Base-by-base conservation (phyloP, 1,284 basidiomycete species). In the Coniophora puteana region DNA sequence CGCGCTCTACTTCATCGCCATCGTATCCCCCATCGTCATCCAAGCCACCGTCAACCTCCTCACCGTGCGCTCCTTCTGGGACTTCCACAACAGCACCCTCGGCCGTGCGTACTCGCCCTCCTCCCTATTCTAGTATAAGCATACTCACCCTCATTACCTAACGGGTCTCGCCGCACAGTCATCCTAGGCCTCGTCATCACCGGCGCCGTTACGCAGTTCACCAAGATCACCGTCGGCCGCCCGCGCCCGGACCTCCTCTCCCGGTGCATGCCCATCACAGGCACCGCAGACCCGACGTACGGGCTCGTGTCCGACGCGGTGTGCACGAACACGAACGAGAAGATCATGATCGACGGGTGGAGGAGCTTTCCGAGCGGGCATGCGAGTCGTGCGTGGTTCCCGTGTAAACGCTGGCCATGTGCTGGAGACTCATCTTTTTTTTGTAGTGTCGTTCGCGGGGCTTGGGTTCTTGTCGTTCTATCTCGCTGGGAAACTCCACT, bases 311-410 rank as follows among this genome's bases (percentile, higher is more conserved):
- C 74, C 3, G 79, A 76, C 39, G 71, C 74, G 2, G 84, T 97
- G 40, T 99, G 95, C 65, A 91, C 89, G 1, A 78, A 83, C 51
- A 73, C 72, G 1, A 67, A 90, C 54, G 54, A 59, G 11, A 48
- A 57, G 12, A 72, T 81, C 5, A 61, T 94, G 51, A 67, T 74
- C 23, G 92, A 95, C 58, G 94, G 94, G 0, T 98, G 93, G 71
- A 80, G 90, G 52, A 93, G 89, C 57, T 97, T 99, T 64, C 91
- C 91, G 4, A 93, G 89, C 37, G 95, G 95, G 0, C 95, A 98
- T 66, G 82, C 90, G 1, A 90, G 88, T 54, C 59, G 78, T 92
- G 64, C 30, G 77, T 8, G 14, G 30, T n/a, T 37, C 11, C 18
- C 25, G 31, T 8, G 17, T 26, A 5, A 28, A n/a, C 21, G 4